Conservation (phyloP, 352 stramenopile genomes). For the Phytophthora fragariaefolia region DNA sequence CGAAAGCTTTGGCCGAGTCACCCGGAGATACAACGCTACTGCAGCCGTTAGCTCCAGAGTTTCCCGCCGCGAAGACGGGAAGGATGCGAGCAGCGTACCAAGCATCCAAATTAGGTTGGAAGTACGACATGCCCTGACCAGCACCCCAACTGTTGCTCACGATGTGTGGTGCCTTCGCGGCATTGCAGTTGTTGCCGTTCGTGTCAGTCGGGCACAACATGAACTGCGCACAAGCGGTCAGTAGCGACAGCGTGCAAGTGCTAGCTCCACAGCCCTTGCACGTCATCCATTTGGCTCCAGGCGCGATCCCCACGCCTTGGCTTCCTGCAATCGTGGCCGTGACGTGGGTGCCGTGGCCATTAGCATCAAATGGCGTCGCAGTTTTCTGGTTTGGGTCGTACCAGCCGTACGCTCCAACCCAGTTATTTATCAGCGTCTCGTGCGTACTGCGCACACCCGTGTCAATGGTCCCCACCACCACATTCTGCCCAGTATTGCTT, state of each 20-base stretch:
- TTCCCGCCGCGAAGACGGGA: slow-evolving; percentile 59
- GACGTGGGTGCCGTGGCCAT: slow-evolving; percentile 61
- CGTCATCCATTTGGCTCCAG: slow-evolving; percentile 54
- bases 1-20: slow-evolving; percentile 45
- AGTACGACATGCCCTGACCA: slow-evolving; percentile 41
- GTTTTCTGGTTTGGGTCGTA: slow-evolving; percentile 45
- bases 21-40: slow-evolving; percentile 40
- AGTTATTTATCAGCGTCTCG: slow-evolving; percentile 44
- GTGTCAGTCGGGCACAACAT: slow-evolving; percentile 66
- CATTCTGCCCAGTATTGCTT: slow-evolving; percentile 35
- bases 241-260: slow-evolving; percentile 31
- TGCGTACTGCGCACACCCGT: slow-evolving; percentile 47
- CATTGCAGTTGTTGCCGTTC: slow-evolving; percentile 54
- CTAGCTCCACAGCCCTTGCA: slow-evolving; percentile 50
- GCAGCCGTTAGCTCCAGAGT: slow-evolving; percentile 45
- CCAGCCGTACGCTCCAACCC: slow-evolving; percentile 45
- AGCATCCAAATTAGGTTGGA: slow-evolving; percentile 44
- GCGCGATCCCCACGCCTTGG: slow-evolving; percentile 50
- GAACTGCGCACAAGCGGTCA: slow-evolving; percentile 57
- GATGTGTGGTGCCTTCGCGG: slow-evolving; percentile 54
- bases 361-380: slow-evolving; percentile 44
- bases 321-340: slow-evolving; percentile 54
- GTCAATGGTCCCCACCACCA: slow-evolving; percentile 52
- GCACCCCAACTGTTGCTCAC: slow-evolving; percentile 68
- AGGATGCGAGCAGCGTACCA: slow-evolving; percentile 59